Conservation (phyloP, 1,139 yeast genomes). For the Citeromyces siamensis region DNA sequence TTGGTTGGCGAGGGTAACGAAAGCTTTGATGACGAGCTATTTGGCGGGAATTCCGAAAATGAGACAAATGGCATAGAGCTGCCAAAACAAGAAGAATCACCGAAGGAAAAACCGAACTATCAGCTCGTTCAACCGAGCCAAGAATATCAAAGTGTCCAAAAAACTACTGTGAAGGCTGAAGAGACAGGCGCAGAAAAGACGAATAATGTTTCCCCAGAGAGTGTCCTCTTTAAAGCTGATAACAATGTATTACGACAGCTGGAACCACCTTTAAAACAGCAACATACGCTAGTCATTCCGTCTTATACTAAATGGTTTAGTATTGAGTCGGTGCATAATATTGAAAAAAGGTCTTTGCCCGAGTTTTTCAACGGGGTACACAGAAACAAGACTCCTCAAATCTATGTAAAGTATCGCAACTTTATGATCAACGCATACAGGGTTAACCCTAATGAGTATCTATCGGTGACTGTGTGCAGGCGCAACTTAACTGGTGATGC, state of each 20-base stretch:
- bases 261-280: constrained; percentile 30
- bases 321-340: constrained; percentile 52
- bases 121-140: too few species aligned
- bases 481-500: constrained; percentile 95
- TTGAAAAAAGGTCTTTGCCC: constrained; percentile 67
- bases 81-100: neutral
- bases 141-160: too few species aligned
- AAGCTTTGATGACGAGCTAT: neutral
- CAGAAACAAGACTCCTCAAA: constrained; percentile 69
- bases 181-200: too few species aligned
- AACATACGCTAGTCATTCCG: constrained; percentile 86
- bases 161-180: neutral
- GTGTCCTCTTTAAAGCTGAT: too few species aligned
- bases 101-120: neutral
- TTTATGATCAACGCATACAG: constrained; percentile 91
- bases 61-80: neutral
- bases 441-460: constrained; percentile 83
- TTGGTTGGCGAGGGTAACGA: neutral
- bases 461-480: constrained; percentile 89
- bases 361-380: constrained; percentile 74
- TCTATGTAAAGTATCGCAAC: constrained; percentile 80
- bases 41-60: neutral
- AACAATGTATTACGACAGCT: too few species aligned
- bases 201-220: too few species aligned
- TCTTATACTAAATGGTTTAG: constrained; percentile 91